Conservation (phyloP, 23 red algal species). For the Gracilaria gracilis region DNA sequence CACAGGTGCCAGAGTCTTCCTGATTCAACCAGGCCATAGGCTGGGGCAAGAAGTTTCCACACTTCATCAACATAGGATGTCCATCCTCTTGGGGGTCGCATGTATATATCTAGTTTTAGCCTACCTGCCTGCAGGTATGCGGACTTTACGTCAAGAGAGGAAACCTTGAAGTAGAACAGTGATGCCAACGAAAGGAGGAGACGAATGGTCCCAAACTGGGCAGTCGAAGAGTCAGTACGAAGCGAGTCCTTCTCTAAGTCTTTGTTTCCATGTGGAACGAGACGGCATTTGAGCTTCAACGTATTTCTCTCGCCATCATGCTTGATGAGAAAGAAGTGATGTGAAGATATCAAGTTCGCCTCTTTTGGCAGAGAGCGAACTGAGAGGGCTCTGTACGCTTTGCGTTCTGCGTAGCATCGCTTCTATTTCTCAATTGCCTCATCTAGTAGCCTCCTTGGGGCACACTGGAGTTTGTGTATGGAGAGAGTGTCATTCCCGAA, state of each 20-base stretch:
- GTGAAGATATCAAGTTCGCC: slow-evolving; percentile 8
- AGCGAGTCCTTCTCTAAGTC: slow-evolving; percentile 14
- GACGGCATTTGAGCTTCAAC: slow-evolving; percentile 4
- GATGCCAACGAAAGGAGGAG: slow-evolving; percentile 17
- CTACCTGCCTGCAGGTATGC: slow-evolving; percentile 25
- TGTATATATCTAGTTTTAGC: not conserved
- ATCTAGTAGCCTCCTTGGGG: not conserved
- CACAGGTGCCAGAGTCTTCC: slow-evolving; percentile 25
- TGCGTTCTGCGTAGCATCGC: not conserved
- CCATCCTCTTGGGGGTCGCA: not conserved
- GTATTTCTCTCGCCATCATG: slow-evolving; percentile 1
- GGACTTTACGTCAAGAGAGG: slow-evolving; percentile 18
- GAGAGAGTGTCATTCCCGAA: not conserved
- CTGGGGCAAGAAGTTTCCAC: slow-evolving; percentile 41
- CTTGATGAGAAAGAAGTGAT: slow-evolving; percentile 41
- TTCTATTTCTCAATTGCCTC: not conserved
- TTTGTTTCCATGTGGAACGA: slow-evolving; percentile 18
- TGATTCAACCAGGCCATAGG: slow-evolving; percentile 45
- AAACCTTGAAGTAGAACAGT: not conserved
- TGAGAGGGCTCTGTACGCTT: not conserved
- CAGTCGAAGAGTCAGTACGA: slow-evolving; percentile 18
- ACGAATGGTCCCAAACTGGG: slow-evolving; percentile 21
- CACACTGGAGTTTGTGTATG: not conserved
- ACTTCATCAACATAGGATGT: not conserved
- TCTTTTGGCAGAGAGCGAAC: not conserved